Evolutionary conservation across 2,329 filamentous ascomycete species (phyloP).

Genomic region (Colletotrichum acutatum): DNA sequence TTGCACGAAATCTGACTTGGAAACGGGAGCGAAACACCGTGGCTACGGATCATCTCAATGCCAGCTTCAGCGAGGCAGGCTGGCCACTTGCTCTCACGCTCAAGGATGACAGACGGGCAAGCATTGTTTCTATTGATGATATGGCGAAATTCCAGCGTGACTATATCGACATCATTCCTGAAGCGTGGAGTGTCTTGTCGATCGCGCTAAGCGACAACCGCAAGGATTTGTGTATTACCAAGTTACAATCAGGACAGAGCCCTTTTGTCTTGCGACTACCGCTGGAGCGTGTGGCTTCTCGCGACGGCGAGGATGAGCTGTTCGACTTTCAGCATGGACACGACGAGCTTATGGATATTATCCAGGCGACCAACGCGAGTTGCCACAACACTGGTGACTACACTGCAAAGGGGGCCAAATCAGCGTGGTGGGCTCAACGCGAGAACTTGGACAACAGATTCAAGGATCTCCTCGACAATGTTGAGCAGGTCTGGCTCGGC

Average conservation of each 20-base stretch:
- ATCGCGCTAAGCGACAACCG: slow-evolving; percentile 83
- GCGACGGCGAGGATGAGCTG: slow-evolving; percentile 80
- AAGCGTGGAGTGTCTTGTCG: slow-evolving; percentile 86
- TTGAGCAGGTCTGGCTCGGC: slow-evolving; percentile 94
- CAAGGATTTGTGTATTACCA: slow-evolving; percentile 90
- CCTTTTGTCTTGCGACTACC: slow-evolving; percentile 91
- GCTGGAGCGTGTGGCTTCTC: slow-evolving; percentile 82
- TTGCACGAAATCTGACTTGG: slow-evolving; percentile 76
- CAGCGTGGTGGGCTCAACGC: slow-evolving; percentile 90
- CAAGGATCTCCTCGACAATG: slow-evolving; percentile 81
- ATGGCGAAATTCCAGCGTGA: slow-evolving; percentile 77
- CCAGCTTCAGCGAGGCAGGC: slow-evolving; percentile 49
- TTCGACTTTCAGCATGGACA: slow-evolving; percentile 88
- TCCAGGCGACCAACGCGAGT: slow-evolving; percentile 82
- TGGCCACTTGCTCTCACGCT: slow-evolving; percentile 38
- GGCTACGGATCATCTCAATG: slow-evolving; percentile 33
- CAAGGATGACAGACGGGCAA: slow-evolving; percentile 49
- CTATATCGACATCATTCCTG: slow-evolving; percentile 87
- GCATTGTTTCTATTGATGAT: slow-evolving; percentile 60
- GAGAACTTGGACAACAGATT: slow-evolving; percentile 83
- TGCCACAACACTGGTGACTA: slow-evolving; percentile 79
- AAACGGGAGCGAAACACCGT: slow-evolving; percentile 68
- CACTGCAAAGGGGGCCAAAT: slow-evolving; percentile 78
- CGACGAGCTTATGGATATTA: slow-evolving; percentile 83
- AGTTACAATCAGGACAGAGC: slow-evolving; percentile 77